Base-by-base conservation (phyloP, 2,329 filamentous ascomycete genomes). In the Lasiodiplodia hormozganensis region DNA sequence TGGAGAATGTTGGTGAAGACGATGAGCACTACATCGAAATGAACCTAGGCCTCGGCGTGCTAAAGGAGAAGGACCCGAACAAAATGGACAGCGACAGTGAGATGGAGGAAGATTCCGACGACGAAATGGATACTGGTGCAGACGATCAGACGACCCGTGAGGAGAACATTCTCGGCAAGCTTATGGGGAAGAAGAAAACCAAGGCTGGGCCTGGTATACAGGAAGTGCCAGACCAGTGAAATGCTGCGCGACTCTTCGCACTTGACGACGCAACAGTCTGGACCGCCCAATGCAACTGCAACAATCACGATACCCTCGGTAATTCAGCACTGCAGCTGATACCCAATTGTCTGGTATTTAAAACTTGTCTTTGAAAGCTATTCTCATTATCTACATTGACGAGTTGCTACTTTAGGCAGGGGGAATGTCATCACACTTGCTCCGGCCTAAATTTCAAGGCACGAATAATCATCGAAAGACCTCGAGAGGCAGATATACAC, bases 21-120 rank as follows among this genome's bases (percentile, higher is more conserved):
- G 73, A 71, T 12, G 72, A 72, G 21, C 74, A 76, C 43, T 80
- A 82, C 58, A 81, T 81, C 68, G 80, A 82, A 69, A 80, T 81
- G 80, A 73, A 83, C 70, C 80, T 84, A n/a, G 82, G 82, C 25
- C 76, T 84, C 43, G 82, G 82, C n/a, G 82, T 84, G 16, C 74
- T 83, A 3, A 79, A 84, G 72, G 76, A 80, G 68, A 74, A 79
- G 69, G 75, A 78, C 51, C 72, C 74, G 0, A 71, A 76, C 49
- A 73, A 71, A 31, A 70, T 70, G 43, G 71, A 73, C 11, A 65
- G 68, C 23, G 69, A 69, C 12, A 72, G 73, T 3, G 72, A 70
- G 3, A 73, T 72, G 62, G 72, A 73, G n/a, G 73, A 75, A 23
- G 70, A 70, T 28, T 21, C 28, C 7, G 57, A 38, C 18, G 58